Conservation (phyloP, 306 rosid genomes). For the Leucaena leucocephala region DNA sequence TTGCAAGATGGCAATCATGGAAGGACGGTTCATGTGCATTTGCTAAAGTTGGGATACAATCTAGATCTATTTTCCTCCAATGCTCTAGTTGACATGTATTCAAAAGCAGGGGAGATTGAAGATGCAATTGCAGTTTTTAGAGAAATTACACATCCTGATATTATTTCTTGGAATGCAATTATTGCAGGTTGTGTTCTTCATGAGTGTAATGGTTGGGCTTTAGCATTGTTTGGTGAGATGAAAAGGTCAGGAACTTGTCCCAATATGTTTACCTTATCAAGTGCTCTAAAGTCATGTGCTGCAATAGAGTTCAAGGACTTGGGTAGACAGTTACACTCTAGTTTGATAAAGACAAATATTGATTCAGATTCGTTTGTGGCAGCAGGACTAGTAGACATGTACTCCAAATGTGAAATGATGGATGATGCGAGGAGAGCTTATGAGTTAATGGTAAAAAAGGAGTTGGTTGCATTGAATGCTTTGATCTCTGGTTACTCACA, state of each 20-base stretch:
- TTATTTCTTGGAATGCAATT: conserved; percentile 90
- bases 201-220: conserved; percentile 56
- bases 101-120: conserved; percentile 60
- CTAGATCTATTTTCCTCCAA: conserved; percentile 70
- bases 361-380: conserved; percentile 62
- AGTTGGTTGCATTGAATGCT: conserved; percentile 74
- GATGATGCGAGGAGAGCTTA: conserved; percentile 70
- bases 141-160: conserved; percentile 65
- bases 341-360: conserved; percentile 64
- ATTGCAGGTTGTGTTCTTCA: conserved; percentile 88
- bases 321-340: conserved; percentile 77
- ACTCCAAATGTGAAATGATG: conserved; percentile 75
- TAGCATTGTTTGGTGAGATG: conserved; percentile 56
- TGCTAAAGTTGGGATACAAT: conserved; percentile 71
- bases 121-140: conserved; percentile 61
- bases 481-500: conserved; percentile 74
- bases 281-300: conserved; percentile 81
- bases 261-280: conserved; percentile 77
- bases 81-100: conserved; percentile 89
- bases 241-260: conserved; percentile 52
- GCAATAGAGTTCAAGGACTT: conserved; percentile 55
- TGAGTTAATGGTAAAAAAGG: conserved; percentile 59
- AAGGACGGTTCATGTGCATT: conserved; percentile 57
- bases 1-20: conserved; percentile 55
- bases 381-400: conserved; percentile 84